phyloP scores from a whole-genome alignment of 2,329 filamentous ascomycete genomes.

The Alternaria arborescens region DNA sequence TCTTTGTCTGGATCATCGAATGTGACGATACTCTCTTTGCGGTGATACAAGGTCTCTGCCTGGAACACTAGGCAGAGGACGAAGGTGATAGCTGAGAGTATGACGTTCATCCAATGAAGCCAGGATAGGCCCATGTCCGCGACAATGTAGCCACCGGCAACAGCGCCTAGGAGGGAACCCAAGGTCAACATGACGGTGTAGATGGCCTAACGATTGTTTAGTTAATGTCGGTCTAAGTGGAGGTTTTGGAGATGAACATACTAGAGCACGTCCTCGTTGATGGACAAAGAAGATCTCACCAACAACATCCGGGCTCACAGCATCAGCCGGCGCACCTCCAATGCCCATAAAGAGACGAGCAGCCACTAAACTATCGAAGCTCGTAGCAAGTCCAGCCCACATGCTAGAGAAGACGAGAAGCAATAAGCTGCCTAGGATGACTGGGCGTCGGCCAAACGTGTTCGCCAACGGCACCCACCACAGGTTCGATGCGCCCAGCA shows the following conservation, averaged over 20 bases:
- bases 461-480: constrained; percentile 55
- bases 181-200: constrained; percentile 53
- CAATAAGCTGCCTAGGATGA: constrained; percentile 49
- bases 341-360: constrained; percentile 52
- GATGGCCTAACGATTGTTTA: constrained; percentile 41
- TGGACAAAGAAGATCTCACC: constrained; percentile 56
- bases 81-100: constrained; percentile 46
- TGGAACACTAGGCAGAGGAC: constrained; percentile 49
- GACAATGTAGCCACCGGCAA: constrained; percentile 55
- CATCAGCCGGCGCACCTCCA: constrained; percentile 50
- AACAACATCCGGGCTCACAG: constrained; percentile 52
- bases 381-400: constrained; percentile 52
- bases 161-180: constrained; percentile 51
- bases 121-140: constrained; percentile 46
- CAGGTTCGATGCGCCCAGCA: constrained; percentile 52
- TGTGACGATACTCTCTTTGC: constrained; percentile 28
- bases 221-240: not conserved
- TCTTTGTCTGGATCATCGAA: constrained; percentile 23
- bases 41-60: constrained; percentile 53
- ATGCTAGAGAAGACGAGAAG: constrained; percentile 47
- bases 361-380: constrained; percentile 49
- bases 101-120: constrained; percentile 54
- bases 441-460: constrained; percentile 51
- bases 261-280: constrained; percentile 53
- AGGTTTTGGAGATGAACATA: constrained; percentile 14